A percentile compares a stretch with the other conserved stretches of the same genome.
Conservation (phyloP, 2,329 filamentous ascomycete genomes). For the Colletotrichum cuscutae region DNA sequence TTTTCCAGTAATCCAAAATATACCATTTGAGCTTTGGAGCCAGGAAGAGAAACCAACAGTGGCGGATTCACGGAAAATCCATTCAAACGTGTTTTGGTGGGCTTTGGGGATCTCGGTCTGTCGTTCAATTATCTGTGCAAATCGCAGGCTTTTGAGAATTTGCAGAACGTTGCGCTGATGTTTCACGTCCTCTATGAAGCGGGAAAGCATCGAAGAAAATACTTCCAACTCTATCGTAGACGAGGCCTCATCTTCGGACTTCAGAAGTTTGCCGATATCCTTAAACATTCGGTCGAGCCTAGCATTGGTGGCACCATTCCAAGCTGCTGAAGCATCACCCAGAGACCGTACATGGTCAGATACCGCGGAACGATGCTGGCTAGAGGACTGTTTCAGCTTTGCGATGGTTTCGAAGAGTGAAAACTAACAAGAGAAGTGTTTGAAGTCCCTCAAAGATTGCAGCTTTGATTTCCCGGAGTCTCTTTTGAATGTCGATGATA, state of each 20-base stretch:
- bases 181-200: neutral
- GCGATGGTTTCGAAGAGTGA: neutral
- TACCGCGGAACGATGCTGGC: neutral
- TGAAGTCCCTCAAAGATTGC: neutral
- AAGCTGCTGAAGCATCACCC: neutral
- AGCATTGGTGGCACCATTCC: too few relatives aligned
- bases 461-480: too few relatives aligned
- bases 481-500: neutral
- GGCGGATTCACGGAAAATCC: conserved; percentile 45
- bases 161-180: neutral
- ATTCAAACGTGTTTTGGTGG: conserved; percentile 49
- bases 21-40: conserved; percentile 39
- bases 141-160: conserved; percentile 8
- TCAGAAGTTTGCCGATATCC: too few relatives aligned
- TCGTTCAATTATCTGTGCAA: conserved; percentile 7
- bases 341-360: neutral
- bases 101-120: conserved; percentile 45
- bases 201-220: neutral
- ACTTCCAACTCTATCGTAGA: neutral
- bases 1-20: conserved; percentile 53
- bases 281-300: too few relatives aligned
- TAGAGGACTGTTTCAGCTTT: neutral
- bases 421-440: neutral
- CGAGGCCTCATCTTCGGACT: neutral
- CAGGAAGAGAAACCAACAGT: conserved; percentile 39